phyloP scores from a whole-genome alignment of 2,329 filamentous ascomycete species.

The Phialophora expanda region DNA sequence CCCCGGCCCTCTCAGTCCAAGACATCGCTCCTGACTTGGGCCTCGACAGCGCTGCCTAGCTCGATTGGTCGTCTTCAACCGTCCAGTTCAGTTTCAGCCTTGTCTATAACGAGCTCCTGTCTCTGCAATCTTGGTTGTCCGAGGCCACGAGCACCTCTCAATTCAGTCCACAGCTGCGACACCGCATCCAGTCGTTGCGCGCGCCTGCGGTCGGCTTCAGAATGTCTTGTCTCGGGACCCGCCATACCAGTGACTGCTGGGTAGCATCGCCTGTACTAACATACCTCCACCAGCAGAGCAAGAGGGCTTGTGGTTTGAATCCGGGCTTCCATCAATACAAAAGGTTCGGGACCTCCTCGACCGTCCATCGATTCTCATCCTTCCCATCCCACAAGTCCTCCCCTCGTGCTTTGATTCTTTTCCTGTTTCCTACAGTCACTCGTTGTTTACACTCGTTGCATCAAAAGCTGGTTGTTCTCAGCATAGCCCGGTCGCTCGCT shows the following conservation, averaged over 20 bases:
- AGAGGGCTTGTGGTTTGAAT: neutral
- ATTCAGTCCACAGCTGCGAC: constrained; percentile 73
- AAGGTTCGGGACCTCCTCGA: constrained; percentile 9
- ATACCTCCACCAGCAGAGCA: neutral
- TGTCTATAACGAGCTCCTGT: constrained; percentile 17
- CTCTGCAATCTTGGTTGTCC: constrained; percentile 23
- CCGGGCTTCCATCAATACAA: constrained; percentile 17
- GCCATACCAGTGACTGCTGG: constrained; percentile 6
- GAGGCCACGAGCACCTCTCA: constrained; percentile 69
- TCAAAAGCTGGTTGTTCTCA: constrained; percentile 23
- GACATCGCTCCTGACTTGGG: constrained; percentile 28
- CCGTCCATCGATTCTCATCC: neutral
- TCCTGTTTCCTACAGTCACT: constrained; percentile 46
- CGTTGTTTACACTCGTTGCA: constrained; percentile 36
- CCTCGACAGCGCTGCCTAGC: neutral
- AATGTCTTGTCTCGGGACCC: constrained; percentile 34
- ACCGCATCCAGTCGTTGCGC: constrained; percentile 19
- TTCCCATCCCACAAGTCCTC: constrained; percentile 6
- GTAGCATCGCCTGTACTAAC: neutral
- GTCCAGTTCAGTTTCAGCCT: constrained; percentile 28
- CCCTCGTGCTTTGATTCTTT: constrained; percentile 47
- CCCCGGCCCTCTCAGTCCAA: constrained; percentile 10
- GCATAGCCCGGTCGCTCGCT: constrained; percentile 24
- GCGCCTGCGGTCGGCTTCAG: constrained; percentile 27
- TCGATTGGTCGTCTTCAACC: neutral